Conservation (phyloP, 805 yeast species). For the Sugiyamaella qingdaonensis region DNA sequence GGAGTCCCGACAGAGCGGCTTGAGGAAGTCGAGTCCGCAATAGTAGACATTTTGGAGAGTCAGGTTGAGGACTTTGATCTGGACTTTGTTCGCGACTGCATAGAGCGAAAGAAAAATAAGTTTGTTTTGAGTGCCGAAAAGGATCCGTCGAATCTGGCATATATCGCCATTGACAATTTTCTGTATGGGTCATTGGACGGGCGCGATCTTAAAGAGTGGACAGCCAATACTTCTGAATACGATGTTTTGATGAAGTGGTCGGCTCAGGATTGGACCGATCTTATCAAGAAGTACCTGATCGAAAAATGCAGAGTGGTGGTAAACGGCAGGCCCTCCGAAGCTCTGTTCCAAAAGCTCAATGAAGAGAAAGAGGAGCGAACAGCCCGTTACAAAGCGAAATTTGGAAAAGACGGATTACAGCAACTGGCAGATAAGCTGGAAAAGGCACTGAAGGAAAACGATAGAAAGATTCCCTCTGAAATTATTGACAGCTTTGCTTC, state of each 20-base stretch:
- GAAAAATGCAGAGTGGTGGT: slow-evolving; percentile 62
- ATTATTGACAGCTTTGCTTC: slow-evolving; percentile 58
- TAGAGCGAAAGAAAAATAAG: slow-evolving; percentile 61
- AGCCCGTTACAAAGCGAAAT: slow-evolving; percentile 45
- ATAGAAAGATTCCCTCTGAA: slow-evolving; percentile 69
- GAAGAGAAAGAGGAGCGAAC: slow-evolving; percentile 46
- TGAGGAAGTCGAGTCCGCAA: slow-evolving; percentile 45
- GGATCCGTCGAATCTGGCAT: slow-evolving; percentile 56
- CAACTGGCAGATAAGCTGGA: slow-evolving; percentile 49
- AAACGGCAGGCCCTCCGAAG: slow-evolving; percentile 66
- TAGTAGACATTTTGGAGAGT: slow-evolving; percentile 53
- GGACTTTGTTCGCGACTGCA: slow-evolving; percentile 58
- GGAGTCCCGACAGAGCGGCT: slow-evolving; percentile 75
- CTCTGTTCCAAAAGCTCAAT: slow-evolving; percentile 51
- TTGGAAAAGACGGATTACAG: slow-evolving; percentile 59
- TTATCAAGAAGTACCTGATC: slow-evolving; percentile 52
- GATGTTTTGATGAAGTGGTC: slow-evolving; percentile 59
- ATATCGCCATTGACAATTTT: slow-evolving; percentile 71
- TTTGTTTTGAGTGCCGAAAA: slow-evolving; percentile 40
- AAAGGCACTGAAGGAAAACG: slow-evolving; percentile 62
- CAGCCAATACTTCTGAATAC: slow-evolving; percentile 55
- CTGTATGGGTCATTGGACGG: slow-evolving; percentile 69
- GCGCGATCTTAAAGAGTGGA: slow-evolving; percentile 50
- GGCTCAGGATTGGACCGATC: slow-evolving; percentile 58
- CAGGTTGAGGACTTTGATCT: slow-evolving; percentile 54